Evolutionary conservation across 441 rosid genomes (phyloP).

Genomic region (Kokia cookei): DNA sequence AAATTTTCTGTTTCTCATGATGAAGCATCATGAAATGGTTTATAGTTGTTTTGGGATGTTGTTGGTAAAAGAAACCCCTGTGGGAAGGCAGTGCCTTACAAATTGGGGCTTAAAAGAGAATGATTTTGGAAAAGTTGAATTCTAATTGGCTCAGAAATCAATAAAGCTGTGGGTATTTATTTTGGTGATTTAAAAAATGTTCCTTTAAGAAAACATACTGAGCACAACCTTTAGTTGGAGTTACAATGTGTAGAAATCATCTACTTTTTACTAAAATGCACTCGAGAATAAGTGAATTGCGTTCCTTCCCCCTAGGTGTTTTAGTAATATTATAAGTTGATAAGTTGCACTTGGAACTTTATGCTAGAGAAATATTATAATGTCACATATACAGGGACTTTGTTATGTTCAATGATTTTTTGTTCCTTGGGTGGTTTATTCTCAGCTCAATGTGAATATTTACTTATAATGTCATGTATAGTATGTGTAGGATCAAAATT

Average conservation of each 20-base stretch:
- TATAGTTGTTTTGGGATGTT: not conserved
- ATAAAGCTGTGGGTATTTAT: not conserved
- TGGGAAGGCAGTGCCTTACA: not conserved
- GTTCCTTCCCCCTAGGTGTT: not conserved
- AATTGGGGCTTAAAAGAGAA: not conserved
- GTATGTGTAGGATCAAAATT: not conserved
- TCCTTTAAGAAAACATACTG: not conserved
- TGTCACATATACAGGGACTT: not conserved
- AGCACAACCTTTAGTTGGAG: not conserved
- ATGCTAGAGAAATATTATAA: not conserved
- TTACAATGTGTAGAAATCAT: not conserved
- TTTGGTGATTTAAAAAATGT: not conserved
- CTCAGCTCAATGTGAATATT: not conserved
- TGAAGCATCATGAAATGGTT: not conserved
- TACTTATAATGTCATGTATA: no score
- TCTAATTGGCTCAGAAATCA: not conserved
- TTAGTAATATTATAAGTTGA: not conserved
- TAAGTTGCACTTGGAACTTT: not conserved
- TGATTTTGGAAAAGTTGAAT: not conserved
- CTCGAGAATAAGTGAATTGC: not conserved
- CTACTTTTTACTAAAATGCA: not conserved
- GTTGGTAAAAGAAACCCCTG: not conserved
- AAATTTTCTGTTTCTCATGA: not conserved
- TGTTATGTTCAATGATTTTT: not conserved
- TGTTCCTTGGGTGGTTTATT: not conserved